These are phyloP conservation scores for Blastocystis sp. DNA, from an alignment of 352 stramenopile genomes.

Conservation along the genomic window DNA sequence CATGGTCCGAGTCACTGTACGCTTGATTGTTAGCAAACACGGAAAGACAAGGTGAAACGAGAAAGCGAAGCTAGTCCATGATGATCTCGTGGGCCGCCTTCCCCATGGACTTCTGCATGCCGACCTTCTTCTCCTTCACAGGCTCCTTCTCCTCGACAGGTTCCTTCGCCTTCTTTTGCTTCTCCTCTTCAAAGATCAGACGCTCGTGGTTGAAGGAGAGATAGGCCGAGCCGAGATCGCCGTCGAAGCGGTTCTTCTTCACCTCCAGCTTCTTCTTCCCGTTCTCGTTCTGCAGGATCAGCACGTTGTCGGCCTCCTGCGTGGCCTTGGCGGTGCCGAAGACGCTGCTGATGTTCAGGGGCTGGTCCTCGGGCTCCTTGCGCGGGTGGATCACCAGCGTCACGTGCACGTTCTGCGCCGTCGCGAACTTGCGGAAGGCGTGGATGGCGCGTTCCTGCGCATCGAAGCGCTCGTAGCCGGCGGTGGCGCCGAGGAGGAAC, in stretches of 20 bases:
- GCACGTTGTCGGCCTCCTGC: slow-evolving; percentile 97
- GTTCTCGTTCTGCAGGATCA: slow-evolving; percentile 89
- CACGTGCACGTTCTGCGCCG: slow-evolving; percentile 93
- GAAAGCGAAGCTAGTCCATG: slow-evolving; percentile 47
- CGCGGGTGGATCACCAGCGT: slow-evolving; percentile 96
- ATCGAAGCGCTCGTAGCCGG: slow-evolving; percentile 79
- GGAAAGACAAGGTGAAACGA: not conserved
- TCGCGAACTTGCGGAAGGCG: slow-evolving; percentile 88
- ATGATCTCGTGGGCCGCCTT: slow-evolving; percentile 68
- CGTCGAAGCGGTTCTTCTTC: slow-evolving; percentile 90
- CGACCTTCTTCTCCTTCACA: slow-evolving; percentile 9
- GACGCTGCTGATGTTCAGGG: slow-evolving; percentile 89
- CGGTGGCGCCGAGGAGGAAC: slow-evolving; percentile 89
- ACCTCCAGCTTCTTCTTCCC: slow-evolving; percentile 73
- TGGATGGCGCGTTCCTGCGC: slow-evolving; percentile 78
- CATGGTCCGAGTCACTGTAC: too few relatives aligned
- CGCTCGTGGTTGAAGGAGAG: slow-evolving; percentile 79
- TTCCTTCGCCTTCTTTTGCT: not conserved
- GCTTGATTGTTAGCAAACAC: not conserved
- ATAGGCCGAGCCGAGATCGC: slow-evolving; percentile 81
- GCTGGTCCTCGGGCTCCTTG: slow-evolving; percentile 91
- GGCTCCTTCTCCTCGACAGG: not conserved
- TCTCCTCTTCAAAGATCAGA: slow-evolving; percentile 50
- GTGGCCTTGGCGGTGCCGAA: slow-evolving; percentile 97
- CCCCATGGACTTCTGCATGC: not conserved